These are phyloP conservation scores for Cordia subcordata DNA, from an alignment of 257 asterid species.

Conservation along the genomic window DNA sequence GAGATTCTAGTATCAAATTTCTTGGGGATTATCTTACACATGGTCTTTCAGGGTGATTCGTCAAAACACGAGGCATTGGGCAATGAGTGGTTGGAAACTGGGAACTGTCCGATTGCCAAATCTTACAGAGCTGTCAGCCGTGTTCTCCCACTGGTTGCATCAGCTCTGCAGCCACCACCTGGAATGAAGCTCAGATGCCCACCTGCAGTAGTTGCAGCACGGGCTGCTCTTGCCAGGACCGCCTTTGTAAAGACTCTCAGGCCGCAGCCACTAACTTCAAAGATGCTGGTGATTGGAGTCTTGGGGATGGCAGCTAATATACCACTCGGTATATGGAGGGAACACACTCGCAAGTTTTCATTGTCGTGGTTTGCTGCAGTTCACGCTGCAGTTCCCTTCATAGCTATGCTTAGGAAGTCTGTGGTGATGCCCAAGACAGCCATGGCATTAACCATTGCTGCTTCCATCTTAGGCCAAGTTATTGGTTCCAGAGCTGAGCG, in stretches of 20 bases:
- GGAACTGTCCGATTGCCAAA: conserved; percentile 79
- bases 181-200: conserved; percentile 71
- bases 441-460: conserved; percentile 78
- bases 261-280: conserved; percentile 74
- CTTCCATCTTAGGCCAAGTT: conserved; percentile 67
- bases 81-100: conserved; percentile 64
- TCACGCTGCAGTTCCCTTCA: conserved; percentile 87
- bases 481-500: conserved; percentile 85
- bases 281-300: conserved; percentile 57
- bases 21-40: not conserved
- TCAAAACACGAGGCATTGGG: conserved; percentile 68
- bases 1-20: not conserved
- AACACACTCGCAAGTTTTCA: conserved; percentile 62
- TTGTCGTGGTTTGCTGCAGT: conserved; percentile 75
- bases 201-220: conserved; percentile 71
- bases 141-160: conserved; percentile 62
- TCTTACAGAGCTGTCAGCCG: conserved; percentile 67
- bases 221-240: conserved; percentile 80
- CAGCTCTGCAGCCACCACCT: conserved; percentile 59
- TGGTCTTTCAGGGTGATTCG: conserved; percentile 43
- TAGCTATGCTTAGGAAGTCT: conserved; percentile 85
- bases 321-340: conserved; percentile 82
- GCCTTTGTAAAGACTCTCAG: conserved; percentile 68
- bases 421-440: conserved; percentile 83
- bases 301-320: conserved; percentile 75